Conservation (phyloP, 1,284 basidiomycete genomes). For the Golubevia sp. region DNA sequence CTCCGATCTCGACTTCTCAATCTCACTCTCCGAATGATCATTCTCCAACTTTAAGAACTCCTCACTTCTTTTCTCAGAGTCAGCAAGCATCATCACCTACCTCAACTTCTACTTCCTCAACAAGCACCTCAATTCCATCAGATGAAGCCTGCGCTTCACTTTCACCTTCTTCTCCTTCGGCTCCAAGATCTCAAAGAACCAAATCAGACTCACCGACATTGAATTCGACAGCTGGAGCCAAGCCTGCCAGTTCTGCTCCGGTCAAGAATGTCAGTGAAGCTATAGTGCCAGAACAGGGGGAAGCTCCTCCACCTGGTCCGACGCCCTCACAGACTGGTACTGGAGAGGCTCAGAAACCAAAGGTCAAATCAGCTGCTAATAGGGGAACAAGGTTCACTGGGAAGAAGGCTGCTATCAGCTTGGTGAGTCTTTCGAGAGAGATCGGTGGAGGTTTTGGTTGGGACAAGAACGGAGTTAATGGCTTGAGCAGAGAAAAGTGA, state of each 20-base stretch:
- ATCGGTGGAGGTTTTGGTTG: not conserved
- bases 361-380: slow-evolving; percentile 20
- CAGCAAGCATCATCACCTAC: no score
- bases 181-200: slow-evolving; percentile 23
- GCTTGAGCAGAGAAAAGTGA: not conserved
- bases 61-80: no score
- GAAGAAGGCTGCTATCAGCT: slow-evolving; percentile 32
- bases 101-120: no score
- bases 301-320: slow-evolving; percentile 20
- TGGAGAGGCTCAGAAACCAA: slow-evolving; percentile 4
- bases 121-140: no score
- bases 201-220: slow-evolving; percentile 11
- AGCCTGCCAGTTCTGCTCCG: no score
- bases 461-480: slow-evolving; percentile 8
- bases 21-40: no score
- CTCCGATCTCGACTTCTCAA: not conserved
- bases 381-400: slow-evolving; percentile 35
- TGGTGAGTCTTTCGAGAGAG: slow-evolving; percentile 10
- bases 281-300: slow-evolving; percentile 8
- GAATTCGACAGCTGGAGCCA: not conserved
- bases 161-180: slow-evolving; percentile 33
- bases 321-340: slow-evolving; percentile 11
- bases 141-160: no score
- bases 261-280: no score
- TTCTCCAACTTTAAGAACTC: no score